Evolutionary conservation across 352 stramenopile species (phyloP).

Genomic region (Pythium phragmiticola): DNA sequence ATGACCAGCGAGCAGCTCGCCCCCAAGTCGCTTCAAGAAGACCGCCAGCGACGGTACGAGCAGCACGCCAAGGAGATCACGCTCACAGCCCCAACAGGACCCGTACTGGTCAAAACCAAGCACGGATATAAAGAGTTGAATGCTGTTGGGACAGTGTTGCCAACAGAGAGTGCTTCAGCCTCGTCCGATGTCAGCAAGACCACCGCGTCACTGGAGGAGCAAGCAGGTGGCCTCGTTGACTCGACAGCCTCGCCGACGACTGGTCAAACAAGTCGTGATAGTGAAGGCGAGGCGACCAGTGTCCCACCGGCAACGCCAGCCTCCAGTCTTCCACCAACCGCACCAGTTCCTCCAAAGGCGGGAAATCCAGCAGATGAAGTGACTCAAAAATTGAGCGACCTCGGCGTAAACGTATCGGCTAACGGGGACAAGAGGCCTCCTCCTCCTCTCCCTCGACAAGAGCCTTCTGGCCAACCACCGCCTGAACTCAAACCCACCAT

Average conservation of each 20-base stretch:
- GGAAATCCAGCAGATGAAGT: conserved; percentile 17
- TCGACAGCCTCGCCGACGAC: neutral
- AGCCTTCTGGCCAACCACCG: no score
- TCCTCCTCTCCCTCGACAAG: neutral
- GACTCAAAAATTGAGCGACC: conserved; percentile 5
- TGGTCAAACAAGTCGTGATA: no score
- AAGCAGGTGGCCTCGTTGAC: no score
- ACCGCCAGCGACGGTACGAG: conserved; percentile 43
- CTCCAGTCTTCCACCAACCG: neutral
- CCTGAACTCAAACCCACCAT: neutral
- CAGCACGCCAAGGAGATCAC: conserved; percentile 44
- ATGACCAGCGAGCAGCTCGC: conserved; percentile 56
- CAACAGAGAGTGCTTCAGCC: no score
- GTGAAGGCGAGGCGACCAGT: no score
- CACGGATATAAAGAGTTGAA: conserved; percentile 52
- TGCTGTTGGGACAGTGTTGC: conserved; percentile 9
- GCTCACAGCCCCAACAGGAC: conserved; percentile 34
- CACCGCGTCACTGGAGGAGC: no score
- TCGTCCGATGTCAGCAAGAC: no score
- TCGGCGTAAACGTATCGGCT: neutral
- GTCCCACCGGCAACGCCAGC: no score
- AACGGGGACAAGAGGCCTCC: neutral
- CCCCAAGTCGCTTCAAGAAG: conserved; percentile 43
- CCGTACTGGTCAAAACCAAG: conserved; percentile 47
- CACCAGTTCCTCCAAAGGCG: neutral